phyloP scores from a whole-genome alignment of 2,329 filamentous ascomycete species.

The Juglanconis oblonga region DNA sequence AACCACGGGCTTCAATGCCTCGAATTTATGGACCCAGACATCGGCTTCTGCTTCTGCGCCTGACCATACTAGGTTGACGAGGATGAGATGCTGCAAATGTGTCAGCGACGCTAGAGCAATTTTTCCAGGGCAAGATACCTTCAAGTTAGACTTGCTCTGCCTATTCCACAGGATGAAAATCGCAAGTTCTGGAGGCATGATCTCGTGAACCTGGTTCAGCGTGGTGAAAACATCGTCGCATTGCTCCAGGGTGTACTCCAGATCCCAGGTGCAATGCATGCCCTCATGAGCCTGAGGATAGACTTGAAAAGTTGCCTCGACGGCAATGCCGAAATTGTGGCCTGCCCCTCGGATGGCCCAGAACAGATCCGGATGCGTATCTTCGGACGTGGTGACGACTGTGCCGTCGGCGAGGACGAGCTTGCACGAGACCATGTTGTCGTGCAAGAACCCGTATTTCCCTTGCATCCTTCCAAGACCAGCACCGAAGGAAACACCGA shows the following conservation, averaged over 20 bases:
- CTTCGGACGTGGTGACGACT: slow-evolving; percentile 36
- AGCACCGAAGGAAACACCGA: neutral
- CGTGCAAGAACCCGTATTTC: neutral
- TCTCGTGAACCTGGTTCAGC: neutral
- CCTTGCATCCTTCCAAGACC: neutral
- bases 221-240: neutral
- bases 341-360: slow-evolving; percentile 41
- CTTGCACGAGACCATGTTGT: slow-evolving; percentile 31
- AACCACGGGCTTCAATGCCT: neutral
- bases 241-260: neutral
- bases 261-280: neutral
- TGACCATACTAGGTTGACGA: slow-evolving; percentile 2
- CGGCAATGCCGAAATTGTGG: slow-evolving; percentile 44
- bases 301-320: slow-evolving; percentile 42
- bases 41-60: neutral
- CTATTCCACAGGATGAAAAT: slow-evolving; percentile 1
- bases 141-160: neutral
- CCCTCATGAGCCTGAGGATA: slow-evolving; percentile 25
- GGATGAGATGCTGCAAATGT: neutral
- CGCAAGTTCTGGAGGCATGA: neutral
- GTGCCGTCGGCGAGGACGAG: slow-evolving; percentile 38
- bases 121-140: neutral
- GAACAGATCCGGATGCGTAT: slow-evolving; percentile 40
- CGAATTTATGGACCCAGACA: neutral
- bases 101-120: neutral